Evolutionary conservation across 2,329 filamentous ascomycete genomes (phyloP), one percentile per base, ranked within the genome.

Genomic region (Trichocomaceae sp.): DNA sequence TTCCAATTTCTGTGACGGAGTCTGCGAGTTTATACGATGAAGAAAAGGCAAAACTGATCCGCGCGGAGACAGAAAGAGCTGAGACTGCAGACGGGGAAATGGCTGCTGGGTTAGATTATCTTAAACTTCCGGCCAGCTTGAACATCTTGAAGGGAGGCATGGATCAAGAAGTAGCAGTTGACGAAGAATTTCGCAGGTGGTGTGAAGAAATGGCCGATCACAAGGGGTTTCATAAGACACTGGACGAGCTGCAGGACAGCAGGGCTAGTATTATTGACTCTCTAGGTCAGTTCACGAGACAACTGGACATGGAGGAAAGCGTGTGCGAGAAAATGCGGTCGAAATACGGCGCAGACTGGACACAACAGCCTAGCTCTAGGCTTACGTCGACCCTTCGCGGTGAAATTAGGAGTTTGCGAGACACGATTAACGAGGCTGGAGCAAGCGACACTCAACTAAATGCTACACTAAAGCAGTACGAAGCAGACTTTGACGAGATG

Each of bases 321-420:
- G 89, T 97, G 0, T 99, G 93, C 69, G 93, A 99, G 71, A 99
- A 97, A 77, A 99, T 99, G 93, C 83, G 93, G 47, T 95, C 90
- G 12, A 99, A 99, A 69, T 97, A 97, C 68, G 91, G 92, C 54
- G 81, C 80, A 26, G 92, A 97, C 53, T 99, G 93, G 93, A 96
- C 90, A 17, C 93, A 99, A 65, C 93, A 99, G 66, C 93, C 93
- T 10, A 97, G 92, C 68, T 89, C 88, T 31, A 81, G 89, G 55
- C 79, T 99, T 41, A 99, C 92, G 1, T 85, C 88, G 3, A 97
- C 92, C 0, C 75, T 99, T 49, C 83, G 91, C 54, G 86, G 84
- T 56, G 93, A 99, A 67, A 87, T 97, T 52, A 81, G 87, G 58
- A 92, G 87, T 64, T 96, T 97, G 66, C 83, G 86, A 29, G 87